phyloP scores from a whole-genome alignment of 2,329 filamentous ascomycete genomes.

The Neofusicoccum kwambonambiense region DNA sequence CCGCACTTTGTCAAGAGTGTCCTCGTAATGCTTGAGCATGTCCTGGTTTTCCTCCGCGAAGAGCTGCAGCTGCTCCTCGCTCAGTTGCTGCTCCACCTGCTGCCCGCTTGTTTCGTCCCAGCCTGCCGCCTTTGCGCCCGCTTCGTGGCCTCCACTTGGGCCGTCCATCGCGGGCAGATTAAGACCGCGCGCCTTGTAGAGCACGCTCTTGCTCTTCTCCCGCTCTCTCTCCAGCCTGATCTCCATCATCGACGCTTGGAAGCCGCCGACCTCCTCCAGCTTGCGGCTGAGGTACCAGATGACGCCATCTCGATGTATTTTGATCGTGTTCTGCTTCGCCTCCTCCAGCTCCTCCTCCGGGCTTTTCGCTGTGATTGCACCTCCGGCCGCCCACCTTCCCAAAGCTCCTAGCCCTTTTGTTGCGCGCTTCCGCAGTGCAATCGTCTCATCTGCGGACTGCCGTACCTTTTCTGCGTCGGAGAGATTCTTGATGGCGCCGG shows the following conservation, averaged over 20 bases:
- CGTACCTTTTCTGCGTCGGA: slow-evolving; percentile 80
- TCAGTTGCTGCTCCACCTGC: slow-evolving; percentile 60
- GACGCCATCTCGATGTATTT: slow-evolving; percentile 75
- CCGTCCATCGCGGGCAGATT: slow-evolving; percentile 25
- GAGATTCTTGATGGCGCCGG: slow-evolving; percentile 74
- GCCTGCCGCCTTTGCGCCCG: slow-evolving; percentile 24
- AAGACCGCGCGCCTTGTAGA: slow-evolving; percentile 64
- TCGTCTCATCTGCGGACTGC: slow-evolving; percentile 68
- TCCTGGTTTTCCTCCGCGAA: slow-evolving; percentile 92
- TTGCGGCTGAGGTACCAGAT: slow-evolving; percentile 76
- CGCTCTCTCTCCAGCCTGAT: slow-evolving; percentile 78
- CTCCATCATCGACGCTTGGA: slow-evolving; percentile 92
- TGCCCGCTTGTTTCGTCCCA: slow-evolving; percentile 27
- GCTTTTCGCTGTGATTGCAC: slow-evolving; percentile 51
- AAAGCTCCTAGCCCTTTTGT: slow-evolving; percentile 61
- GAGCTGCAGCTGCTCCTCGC: slow-evolving; percentile 82
- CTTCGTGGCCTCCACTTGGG: slow-evolving; percentile 14
- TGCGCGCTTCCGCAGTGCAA: slow-evolving; percentile 70
- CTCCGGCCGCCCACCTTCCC: slow-evolving; percentile 67
- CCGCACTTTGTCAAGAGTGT: slow-evolving; percentile 91
- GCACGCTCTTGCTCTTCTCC: slow-evolving; percentile 83
- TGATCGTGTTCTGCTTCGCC: slow-evolving; percentile 63
- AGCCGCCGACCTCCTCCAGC: slow-evolving; percentile 72
- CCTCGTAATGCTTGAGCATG: slow-evolving; percentile 91
- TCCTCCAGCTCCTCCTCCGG: slow-evolving; percentile 72